Conservation (phyloP, 2,329 filamentous ascomycete genomes). For the Colletotrichum somersetense region DNA sequence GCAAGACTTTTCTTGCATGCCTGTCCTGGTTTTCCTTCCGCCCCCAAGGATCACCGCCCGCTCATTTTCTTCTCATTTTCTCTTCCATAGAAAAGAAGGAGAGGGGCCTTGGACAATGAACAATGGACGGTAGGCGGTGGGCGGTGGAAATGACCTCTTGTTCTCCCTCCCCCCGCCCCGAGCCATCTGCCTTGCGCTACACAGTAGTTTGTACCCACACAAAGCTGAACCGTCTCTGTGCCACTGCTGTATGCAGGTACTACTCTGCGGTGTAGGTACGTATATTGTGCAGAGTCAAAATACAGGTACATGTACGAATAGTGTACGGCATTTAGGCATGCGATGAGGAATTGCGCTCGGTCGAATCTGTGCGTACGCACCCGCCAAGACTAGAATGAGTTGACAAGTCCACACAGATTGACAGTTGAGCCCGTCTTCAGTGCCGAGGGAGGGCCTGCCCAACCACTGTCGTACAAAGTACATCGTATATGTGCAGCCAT, state of each 20-base stretch:
- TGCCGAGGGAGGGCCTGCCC: not conserved
- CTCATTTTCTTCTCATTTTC: not conserved
- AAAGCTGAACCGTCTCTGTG: not conserved
- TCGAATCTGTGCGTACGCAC: not conserved
- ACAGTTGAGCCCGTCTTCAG: not conserved
- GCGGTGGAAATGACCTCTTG: slow-evolving; percentile 7
- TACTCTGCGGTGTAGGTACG: too few species aligned
- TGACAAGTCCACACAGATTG: not conserved
- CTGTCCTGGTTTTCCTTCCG: not conserved
- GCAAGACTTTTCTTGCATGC: not conserved
- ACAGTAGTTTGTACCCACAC: too few species aligned
- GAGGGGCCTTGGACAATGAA: too few species aligned
- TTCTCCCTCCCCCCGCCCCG: not conserved
- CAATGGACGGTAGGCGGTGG: not conserved
- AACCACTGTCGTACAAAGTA: not conserved
- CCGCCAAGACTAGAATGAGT: not conserved
- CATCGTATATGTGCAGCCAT: not conserved
- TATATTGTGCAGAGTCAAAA: not conserved
- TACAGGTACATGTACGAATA: not conserved
- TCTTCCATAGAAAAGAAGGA: not conserved
- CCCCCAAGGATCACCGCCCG: not conserved
- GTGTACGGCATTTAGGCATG: slow-evolving; percentile 3
- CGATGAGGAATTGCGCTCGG: not conserved
- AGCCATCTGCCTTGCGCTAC: not conserved
- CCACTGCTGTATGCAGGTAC: not conserved